Evolutionary conservation across 495 filamentous ascomycete species (phyloP).

Genomic region (Neurospora discreta): DNA sequence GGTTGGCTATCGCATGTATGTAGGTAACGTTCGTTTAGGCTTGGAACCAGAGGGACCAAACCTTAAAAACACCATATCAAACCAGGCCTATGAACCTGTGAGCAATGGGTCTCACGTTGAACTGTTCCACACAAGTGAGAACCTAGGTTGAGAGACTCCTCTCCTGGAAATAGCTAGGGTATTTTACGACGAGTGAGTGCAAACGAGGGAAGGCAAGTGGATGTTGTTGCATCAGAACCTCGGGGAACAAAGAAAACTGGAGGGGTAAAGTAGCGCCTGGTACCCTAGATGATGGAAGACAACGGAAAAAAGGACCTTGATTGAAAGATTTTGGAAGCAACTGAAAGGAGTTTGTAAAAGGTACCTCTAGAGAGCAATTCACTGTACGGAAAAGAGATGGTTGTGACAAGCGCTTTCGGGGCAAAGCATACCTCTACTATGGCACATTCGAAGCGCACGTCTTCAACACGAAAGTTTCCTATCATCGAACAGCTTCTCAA

Average conservation of each 20-base stretch:
- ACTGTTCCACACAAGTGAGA: too few relatives aligned
- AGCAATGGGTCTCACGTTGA: too few relatives aligned
- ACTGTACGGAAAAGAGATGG: background rate
- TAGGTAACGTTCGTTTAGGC: background rate
- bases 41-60: too few relatives aligned
- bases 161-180: too few relatives aligned
- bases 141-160: too few relatives aligned
- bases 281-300: background rate
- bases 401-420: background rate
- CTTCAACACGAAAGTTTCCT: background rate
- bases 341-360: background rate
- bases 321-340: background rate
- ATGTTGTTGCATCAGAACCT: background rate
- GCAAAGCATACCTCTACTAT: background rate
- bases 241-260: background rate
- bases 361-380: background rate
- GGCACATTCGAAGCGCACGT: background rate
- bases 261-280: too few relatives aligned
- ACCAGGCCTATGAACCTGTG: too few relatives aligned
- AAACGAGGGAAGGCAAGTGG: background rate
- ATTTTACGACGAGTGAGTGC: too few relatives aligned
- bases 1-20: too few relatives aligned
- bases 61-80: too few relatives aligned
- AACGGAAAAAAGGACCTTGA: background rate
- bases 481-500: background rate